Evolutionary conservation across 352 stramenopile species (phyloP).

Genomic region (Globisporangium iwayamae): DNA sequence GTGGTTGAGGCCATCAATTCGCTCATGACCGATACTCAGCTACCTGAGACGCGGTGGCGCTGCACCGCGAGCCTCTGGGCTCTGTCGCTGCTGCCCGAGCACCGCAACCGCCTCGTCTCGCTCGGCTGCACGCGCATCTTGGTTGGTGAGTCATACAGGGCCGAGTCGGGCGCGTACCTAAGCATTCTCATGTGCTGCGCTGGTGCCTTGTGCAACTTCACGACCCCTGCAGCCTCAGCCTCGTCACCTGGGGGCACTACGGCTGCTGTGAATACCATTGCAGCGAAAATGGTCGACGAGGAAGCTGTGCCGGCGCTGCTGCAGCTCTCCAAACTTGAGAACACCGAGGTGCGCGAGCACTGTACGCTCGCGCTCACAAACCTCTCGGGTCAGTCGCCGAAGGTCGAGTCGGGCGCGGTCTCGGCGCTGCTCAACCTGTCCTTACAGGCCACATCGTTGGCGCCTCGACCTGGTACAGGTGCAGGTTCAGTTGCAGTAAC

Average conservation of each 20-base stretch:
- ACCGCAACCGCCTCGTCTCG: conserved; percentile 41
- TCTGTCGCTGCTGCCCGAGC: conserved; percentile 38
- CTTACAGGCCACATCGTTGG: conserved; percentile 18
- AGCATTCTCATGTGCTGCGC: conserved; percentile 58
- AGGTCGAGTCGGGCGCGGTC: conserved; percentile 62
- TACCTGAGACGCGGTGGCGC: conserved; percentile 56
- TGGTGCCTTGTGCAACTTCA: conserved; percentile 59
- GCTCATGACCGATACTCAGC: conserved; percentile 31
- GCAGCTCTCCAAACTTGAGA: conserved; percentile 54
- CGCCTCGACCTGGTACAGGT: conserved; percentile 5
- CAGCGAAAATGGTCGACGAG: conserved; percentile 58
- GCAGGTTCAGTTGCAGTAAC: not conserved
- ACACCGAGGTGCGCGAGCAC: conserved; percentile 56
- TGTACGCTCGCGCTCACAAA: conserved; percentile 75
- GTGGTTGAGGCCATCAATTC: conserved; percentile 38
- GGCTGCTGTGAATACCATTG: conserved; percentile 22
- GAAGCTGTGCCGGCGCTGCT: conserved; percentile 63
- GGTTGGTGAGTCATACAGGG: conserved; percentile 36
- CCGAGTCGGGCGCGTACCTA: conserved; percentile 17
- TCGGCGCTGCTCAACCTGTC: conserved; percentile 55
- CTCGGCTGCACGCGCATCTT: conserved; percentile 48
- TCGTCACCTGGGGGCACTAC: conserved; percentile 11
- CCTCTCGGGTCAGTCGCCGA: conserved; percentile 61
- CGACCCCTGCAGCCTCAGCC: conserved; percentile 15
- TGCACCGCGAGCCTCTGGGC: conserved; percentile 57